Conservation (phyloP, 345 rosid species). For the Durio zibethinus region DNA sequence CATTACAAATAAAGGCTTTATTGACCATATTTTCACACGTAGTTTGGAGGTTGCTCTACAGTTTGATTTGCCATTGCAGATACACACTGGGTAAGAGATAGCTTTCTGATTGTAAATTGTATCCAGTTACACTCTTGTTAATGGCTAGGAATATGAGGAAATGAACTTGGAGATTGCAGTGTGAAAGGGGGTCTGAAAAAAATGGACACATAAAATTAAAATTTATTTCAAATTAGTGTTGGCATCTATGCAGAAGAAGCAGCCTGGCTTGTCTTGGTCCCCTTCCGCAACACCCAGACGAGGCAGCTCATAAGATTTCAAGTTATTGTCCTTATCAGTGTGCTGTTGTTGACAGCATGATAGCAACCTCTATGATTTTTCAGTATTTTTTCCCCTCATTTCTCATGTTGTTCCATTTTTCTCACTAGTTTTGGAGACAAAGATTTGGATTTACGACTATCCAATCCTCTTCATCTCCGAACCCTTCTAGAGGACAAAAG, state of each 20-base stretch:
- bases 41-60: slow-evolving; percentile 61
- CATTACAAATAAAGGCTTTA: slow-evolving; percentile 65
- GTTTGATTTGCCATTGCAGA: slow-evolving; percentile 80
- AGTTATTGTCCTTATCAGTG: not conserved
- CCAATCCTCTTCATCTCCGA: slow-evolving; percentile 92
- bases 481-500: slow-evolving; percentile 71
- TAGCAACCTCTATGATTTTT: not conserved
- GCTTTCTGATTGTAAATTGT: slow-evolving; percentile 10
- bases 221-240: not conserved
- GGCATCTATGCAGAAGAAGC: not conserved
- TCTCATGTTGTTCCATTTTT: slow-evolving; percentile 12
- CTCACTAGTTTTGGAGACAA: slow-evolving; percentile 75
- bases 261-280: not conserved
- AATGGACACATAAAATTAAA: not conserved
- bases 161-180: slow-evolving; percentile 1
- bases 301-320: not conserved
- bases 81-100: slow-evolving; percentile 85
- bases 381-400: not conserved
- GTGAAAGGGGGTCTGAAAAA: not conserved
- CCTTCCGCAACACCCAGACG: not conserved
- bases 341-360: not conserved
- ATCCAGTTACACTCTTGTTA: not conserved
- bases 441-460: slow-evolving; percentile 79
- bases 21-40: slow-evolving; percentile 63
- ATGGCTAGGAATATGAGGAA: slow-evolving; percentile 7